These are phyloP conservation scores for Hypoxylon sp. DNA, from an alignment of 2,329 filamentous ascomycete species.

Conservation along the genomic window DNA sequence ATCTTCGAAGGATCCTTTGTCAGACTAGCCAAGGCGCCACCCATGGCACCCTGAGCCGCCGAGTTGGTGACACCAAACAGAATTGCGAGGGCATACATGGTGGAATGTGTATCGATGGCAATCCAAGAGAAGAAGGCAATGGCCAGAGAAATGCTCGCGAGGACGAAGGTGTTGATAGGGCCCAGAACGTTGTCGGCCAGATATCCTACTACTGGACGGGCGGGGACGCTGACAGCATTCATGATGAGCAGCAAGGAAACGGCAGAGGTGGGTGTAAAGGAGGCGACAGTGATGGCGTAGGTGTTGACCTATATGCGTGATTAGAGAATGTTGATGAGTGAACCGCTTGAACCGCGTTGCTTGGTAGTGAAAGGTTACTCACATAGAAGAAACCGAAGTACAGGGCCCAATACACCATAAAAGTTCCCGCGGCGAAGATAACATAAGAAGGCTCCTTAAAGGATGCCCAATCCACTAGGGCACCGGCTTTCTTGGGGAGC, in stretches of 20 bases:
- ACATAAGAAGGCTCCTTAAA: conserved; percentile 63
- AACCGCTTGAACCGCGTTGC: not conserved
- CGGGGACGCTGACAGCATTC: conserved; percentile 67
- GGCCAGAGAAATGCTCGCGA: conserved; percentile 59
- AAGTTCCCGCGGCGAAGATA: conserved; percentile 55
- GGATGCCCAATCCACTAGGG: conserved; percentile 63
- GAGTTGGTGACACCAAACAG: conserved; percentile 61
- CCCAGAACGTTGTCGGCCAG: conserved; percentile 66
- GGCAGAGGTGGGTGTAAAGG: conserved; percentile 62
- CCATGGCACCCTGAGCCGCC: conserved; percentile 58
- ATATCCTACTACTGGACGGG: conserved; percentile 65
- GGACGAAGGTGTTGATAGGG: conserved; percentile 67
- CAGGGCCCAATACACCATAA: conserved; percentile 62
- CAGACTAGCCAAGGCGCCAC: conserved; percentile 57
- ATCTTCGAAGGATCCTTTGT: conserved; percentile 59
- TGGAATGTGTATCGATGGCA: conserved; percentile 57
- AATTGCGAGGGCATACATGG: conserved; percentile 60
- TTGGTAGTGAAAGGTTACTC: conserved; percentile 37
- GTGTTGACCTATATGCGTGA: conserved; percentile 46
- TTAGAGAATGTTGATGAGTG: conserved; percentile 14
- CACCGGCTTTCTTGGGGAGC: conserved; percentile 59
- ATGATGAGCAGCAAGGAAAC: conserved; percentile 68
- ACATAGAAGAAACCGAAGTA: conserved; percentile 66
- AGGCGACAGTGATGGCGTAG: conserved; percentile 49
- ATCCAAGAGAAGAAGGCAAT: conserved; percentile 68